Conservation (phyloP, 305 asterid genomes). For the Vinca major region DNA sequence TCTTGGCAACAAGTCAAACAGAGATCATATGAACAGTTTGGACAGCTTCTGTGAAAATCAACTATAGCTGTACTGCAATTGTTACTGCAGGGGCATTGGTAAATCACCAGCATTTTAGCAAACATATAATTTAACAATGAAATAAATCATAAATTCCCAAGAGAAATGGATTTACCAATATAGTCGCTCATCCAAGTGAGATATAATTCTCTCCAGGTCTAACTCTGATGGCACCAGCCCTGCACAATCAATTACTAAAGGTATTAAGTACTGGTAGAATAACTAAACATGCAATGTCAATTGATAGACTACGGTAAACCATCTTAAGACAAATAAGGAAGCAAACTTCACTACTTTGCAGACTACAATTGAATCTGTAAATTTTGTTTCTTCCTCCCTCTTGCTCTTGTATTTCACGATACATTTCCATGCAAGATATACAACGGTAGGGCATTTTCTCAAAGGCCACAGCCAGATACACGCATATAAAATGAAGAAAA, state of each 20-base stretch:
- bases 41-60: constrained; percentile 53
- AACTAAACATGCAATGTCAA: not conserved
- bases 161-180: constrained; percentile 33
- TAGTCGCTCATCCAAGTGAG: constrained; percentile 35
- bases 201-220: constrained; percentile 22
- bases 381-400: not conserved
- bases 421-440: not conserved
- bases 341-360: not conserved
- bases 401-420: not conserved
- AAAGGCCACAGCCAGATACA: not conserved
- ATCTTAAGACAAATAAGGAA: not conserved
- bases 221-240: constrained; percentile 30
- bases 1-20: constrained; percentile 55
- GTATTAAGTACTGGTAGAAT: not conserved
- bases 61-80: constrained; percentile 51
- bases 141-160: not conserved
- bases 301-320: not conserved
- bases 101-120: constrained; percentile 8
- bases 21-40: constrained; percentile 53
- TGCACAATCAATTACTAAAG: constrained; percentile 16
- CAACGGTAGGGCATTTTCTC: not conserved
- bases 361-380: not conserved
- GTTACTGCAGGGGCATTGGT: constrained; percentile 32
- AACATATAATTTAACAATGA: constrained; percentile 2
- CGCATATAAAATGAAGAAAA: not conserved